Evolutionary conservation across 371 early-diverging fungal genomes (phyloP).

Genomic region (Paraphysoderma sedebokerense): DNA sequence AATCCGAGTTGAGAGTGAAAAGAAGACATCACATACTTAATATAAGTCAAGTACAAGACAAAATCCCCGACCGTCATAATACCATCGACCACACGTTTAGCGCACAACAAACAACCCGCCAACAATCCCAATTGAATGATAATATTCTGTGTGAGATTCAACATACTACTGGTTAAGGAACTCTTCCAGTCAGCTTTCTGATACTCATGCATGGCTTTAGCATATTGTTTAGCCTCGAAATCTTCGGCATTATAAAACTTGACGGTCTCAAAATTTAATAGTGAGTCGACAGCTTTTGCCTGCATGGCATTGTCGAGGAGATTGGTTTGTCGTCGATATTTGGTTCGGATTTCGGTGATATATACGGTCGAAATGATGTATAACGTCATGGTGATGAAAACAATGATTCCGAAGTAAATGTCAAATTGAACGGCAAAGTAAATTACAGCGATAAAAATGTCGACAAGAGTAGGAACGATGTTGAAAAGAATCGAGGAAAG

Average conservation of each 20-base stretch:
- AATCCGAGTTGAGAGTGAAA: too few species aligned
- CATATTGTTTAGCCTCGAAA: slow-evolving; percentile 61
- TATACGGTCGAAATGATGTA: slow-evolving; percentile 65
- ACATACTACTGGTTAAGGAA: slow-evolving; percentile 44
- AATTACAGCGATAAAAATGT: slow-evolving; percentile 59
- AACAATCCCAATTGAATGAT: slow-evolving; percentile 66
- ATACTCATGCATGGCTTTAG: slow-evolving; percentile 48
- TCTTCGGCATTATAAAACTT: slow-evolving; percentile 64
- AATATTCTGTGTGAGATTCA: slow-evolving; percentile 68
- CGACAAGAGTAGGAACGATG: slow-evolving; percentile 68
- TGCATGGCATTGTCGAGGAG: slow-evolving; percentile 54
- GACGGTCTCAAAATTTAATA: slow-evolving; percentile 90
- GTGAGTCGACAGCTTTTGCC: slow-evolving; percentile 69
- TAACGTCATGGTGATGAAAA: slow-evolving; percentile 64
- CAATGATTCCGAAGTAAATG: slow-evolving; percentile 59
- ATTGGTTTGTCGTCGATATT: slow-evolving; percentile 54
- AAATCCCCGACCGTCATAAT: slow-evolving; percentile 64
- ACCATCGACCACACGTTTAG: slow-evolving; percentile 53
- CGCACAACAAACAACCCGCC: slow-evolving; percentile 48
- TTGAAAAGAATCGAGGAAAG: slow-evolving; percentile 69
- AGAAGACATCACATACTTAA: too few species aligned
- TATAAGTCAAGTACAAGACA: slow-evolving; percentile 66
- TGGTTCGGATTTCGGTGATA: slow-evolving; percentile 81
- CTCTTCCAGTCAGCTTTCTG: slow-evolving; percentile 63
- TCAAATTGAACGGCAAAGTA: slow-evolving; percentile 53